Percentiles rank a stretch among this genome's conserved stretches.
Evolutionary conservation across 2,329 filamentous ascomycete species (phyloP).

Genomic region (Fusarium transvaalense): DNA sequence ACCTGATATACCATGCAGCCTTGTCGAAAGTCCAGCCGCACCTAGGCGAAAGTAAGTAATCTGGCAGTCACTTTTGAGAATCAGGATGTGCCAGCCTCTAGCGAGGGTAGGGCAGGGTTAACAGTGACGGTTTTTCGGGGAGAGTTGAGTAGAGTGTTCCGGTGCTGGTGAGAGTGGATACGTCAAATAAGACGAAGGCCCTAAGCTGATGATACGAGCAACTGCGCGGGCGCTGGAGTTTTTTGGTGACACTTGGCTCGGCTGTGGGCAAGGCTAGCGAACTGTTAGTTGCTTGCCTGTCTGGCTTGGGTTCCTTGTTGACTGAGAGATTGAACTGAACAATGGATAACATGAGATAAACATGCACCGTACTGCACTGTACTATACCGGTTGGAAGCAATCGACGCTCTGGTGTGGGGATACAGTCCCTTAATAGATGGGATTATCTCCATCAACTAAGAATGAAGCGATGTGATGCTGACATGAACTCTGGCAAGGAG

Average conservation of each 20-base stretch:
- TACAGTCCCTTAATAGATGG: conserved; percentile 20
- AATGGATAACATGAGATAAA: conserved; percentile 29
- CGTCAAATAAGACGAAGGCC: conserved; percentile 26
- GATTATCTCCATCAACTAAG: conserved; percentile 21
- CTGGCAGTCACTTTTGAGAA: conserved; percentile 33
- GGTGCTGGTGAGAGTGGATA: conserved; percentile 31
- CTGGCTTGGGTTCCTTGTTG: conserved; percentile 37
- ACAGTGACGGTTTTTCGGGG: conserved; percentile 23
- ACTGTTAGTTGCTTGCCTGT: conserved; percentile 25
- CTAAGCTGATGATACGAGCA: conserved; percentile 19
- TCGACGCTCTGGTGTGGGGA: conserved; percentile 9
- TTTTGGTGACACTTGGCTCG: conserved; percentile 23
- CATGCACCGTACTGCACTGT: conserved; percentile 13
- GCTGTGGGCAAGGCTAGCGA: conserved; percentile 32
- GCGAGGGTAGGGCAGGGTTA: conserved; percentile 42
- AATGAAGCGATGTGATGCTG: conserved; percentile 24
- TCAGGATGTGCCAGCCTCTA: conserved; percentile 35
- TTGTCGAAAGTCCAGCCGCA: conserved; percentile 35
- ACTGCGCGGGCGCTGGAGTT: conserved; percentile 23
- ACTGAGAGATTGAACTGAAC: conserved; percentile 21
- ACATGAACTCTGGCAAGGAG: conserved; percentile 21
- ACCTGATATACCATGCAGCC: conserved; percentile 30
- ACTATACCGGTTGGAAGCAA: conserved; percentile 18
- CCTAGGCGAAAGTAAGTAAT: conserved; percentile 24
- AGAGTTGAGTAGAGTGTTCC: conserved; percentile 23